These are phyloP conservation scores for Eremothecium cymbalariae DNA, from an alignment of 1,139 yeast genomes.

Conservation along the genomic window DNA sequence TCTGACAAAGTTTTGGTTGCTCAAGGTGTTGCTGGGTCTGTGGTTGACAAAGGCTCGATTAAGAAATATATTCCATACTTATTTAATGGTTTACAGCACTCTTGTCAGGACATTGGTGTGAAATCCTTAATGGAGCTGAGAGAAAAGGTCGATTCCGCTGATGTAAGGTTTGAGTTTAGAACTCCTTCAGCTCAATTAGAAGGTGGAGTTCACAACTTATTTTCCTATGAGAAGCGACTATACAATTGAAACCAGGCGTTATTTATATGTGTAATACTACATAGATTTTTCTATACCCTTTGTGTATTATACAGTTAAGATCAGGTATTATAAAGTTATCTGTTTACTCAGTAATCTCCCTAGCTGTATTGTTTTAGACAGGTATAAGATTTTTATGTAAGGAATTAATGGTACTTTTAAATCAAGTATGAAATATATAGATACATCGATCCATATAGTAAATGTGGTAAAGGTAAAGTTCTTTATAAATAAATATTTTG, in stretches of 20 bases:
- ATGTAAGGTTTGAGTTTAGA: constrained; percentile 91
- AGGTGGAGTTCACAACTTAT: constrained; percentile 96
- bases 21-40: constrained; percentile 98
- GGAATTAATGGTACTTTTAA: no score
- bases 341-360: background rate
- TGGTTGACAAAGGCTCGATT: constrained; percentile 93
- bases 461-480: no score
- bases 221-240: constrained; percentile 94
- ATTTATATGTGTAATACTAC: background rate
- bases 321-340: background rate
- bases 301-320: no score
- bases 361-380: no score
- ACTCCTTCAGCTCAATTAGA: constrained; percentile 98
- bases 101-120: constrained; percentile 97
- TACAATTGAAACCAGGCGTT: constrained; percentile 50
- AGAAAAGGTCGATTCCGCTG: constrained; percentile 54
- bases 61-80: constrained; percentile 90
- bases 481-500: no score
- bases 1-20: constrained; percentile 93
- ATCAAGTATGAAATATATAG: no score
- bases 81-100: constrained; percentile 93
- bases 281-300: background rate
- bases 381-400: background rate
- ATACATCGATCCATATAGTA: no score
- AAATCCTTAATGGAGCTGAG: constrained; percentile 57